A percentile compares a stretch with the other conserved stretches of the same genome.
phyloP scores from a whole-genome alignment of 2,329 filamentous ascomycete genomes.

The Fusarium fracticaudum region DNA sequence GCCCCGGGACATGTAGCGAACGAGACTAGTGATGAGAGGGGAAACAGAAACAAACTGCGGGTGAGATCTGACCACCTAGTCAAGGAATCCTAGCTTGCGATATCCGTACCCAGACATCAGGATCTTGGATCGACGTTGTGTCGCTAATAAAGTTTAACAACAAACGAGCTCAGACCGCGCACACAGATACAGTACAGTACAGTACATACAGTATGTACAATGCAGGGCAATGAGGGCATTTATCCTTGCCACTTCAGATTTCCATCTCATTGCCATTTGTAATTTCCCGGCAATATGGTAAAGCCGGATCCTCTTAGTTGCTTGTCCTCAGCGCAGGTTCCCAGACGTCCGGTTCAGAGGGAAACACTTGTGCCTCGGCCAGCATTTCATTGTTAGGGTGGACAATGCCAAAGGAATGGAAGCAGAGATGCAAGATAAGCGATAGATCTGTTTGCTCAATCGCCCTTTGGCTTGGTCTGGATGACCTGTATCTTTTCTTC shows the following conservation, averaged over 20 bases:
- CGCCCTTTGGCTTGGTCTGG: background rate
- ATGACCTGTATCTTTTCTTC: constrained; percentile 4
- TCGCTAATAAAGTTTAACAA: constrained; percentile 6
- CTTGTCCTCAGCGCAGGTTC: background rate
- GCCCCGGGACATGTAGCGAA: background rate
- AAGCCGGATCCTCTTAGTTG: background rate
- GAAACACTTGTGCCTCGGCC: background rate
- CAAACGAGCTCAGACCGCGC: background rate
- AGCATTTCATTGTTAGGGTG: background rate
- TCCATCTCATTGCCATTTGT: background rate
- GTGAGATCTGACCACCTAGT: constrained; percentile 5
- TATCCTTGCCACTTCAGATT: constrained; percentile 1
- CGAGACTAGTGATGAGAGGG: background rate
- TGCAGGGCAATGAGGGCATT: background rate
- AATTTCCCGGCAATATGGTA: constrained; percentile 24
- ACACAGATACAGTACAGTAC: background rate
- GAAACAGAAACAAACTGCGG: background rate
- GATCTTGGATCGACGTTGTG: constrained; percentile 8
- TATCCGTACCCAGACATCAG: background rate
- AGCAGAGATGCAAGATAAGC: background rate
- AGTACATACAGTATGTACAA: too few relatives aligned
- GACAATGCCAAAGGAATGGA: background rate
- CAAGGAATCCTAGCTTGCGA: background rate
- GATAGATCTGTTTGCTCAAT: background rate
- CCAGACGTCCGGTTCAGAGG: constrained; percentile 1